A percentile compares a stretch with the other conserved stretches of the same genome.
phyloP scores from a whole-genome alignment of 306 rosid species.

The Glycine soja region DNA sequence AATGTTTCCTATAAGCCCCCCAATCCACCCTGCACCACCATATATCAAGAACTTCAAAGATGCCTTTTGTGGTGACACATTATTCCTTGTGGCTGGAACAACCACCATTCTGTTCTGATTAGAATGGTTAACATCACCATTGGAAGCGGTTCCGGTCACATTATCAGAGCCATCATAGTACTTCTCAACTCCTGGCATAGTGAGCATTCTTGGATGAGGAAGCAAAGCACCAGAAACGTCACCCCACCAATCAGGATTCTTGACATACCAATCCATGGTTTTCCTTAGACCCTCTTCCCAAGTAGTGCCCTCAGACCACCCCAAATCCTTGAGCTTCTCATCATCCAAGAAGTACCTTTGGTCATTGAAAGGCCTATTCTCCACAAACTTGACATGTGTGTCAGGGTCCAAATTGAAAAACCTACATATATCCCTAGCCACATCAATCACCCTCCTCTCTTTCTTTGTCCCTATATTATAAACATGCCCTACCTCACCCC shows the following conservation, averaged over 20 bases:
- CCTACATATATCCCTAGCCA: slow-evolving; percentile 48
- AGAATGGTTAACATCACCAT: slow-evolving; percentile 27
- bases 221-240: slow-evolving; percentile 65
- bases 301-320: slow-evolving; percentile 53
- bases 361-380: slow-evolving; percentile 55
- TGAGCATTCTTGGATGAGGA: slow-evolving; percentile 67
- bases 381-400: slow-evolving; percentile 45
- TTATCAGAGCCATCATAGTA: slow-evolving; percentile 15
- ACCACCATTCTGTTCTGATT: slow-evolving; percentile 16
- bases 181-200: slow-evolving; percentile 51
- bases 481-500: slow-evolving; percentile 53
- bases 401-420: slow-evolving; percentile 45
- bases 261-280: slow-evolving; percentile 59
- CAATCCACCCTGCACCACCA: slow-evolving; percentile 57
- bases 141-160: neutral
- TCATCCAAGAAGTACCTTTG: slow-evolving; percentile 54
- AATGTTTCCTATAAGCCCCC: slow-evolving; percentile 42
- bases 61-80: slow-evolving; percentile 11
- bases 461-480: slow-evolving; percentile 50
- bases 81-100: slow-evolving; percentile 39
- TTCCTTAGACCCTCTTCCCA: slow-evolving; percentile 62
- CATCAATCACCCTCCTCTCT: slow-evolving; percentile 51
- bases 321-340: slow-evolving; percentile 55
- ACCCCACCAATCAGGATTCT: slow-evolving; percentile 65
- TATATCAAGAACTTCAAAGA: slow-evolving; percentile 57